A percentile compares a stretch with the other conserved stretches of the same genome.
phyloP scores from a whole-genome alignment of 2,329 filamentous ascomycete genomes.

The Chalaropsis thielavioides region DNA sequence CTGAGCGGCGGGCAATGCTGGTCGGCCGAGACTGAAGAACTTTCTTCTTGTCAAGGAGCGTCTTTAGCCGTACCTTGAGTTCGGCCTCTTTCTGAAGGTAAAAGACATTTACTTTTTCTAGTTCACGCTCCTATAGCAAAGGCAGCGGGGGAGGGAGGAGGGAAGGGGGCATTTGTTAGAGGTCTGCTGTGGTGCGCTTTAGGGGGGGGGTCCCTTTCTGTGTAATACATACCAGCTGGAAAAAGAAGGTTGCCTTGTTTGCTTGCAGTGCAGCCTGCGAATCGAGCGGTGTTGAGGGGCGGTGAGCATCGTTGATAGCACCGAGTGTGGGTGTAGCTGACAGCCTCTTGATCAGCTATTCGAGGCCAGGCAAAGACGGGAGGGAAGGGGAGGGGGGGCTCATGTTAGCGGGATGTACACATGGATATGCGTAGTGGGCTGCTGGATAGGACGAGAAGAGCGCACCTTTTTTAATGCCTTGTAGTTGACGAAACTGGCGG shows the following conservation, averaged over 20 bases:
- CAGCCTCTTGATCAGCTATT: conserved; percentile 92
- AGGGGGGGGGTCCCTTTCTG: too few species aligned
- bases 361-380: neutral
- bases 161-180: conserved; percentile 27
- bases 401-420: neutral
- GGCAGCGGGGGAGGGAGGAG: neutral
- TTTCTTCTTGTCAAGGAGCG: conserved; percentile 87
- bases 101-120: conserved; percentile 96
- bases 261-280: conserved; percentile 84
- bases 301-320: conserved; percentile 52
- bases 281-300: conserved; percentile 40
- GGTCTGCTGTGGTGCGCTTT: too few species aligned
- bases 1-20: conserved; percentile 69
- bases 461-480: conserved; percentile 95
- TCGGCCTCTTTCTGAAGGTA: conserved; percentile 97
- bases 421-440: too few species aligned
- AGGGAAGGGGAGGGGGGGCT: neutral
- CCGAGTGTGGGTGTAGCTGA: conserved; percentile 77
- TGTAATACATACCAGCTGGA: conserved; percentile 58
- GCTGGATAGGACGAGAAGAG: neutral
- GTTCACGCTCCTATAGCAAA: conserved; percentile 70
- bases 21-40: conserved; percentile 64
- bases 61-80: conserved; percentile 87
- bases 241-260: conserved; percentile 98
- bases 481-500: conserved; percentile 97